These are phyloP conservation scores for Amanita thiersii DNA, from an alignment of 768 basidiomycete genomes.

Conservation along the genomic window DNA sequence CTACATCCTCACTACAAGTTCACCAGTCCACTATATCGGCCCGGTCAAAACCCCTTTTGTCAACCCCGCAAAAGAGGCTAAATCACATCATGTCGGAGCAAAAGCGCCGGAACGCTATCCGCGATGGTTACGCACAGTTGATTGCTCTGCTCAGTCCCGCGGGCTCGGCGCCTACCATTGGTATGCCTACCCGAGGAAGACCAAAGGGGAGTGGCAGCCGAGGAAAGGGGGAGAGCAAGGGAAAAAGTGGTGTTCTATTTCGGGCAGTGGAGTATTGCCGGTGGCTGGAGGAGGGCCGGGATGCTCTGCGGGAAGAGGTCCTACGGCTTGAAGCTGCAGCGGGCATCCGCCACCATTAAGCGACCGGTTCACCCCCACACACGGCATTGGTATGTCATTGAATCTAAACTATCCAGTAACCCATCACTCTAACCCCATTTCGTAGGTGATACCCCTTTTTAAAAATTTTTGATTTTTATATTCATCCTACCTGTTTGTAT, in stretches of 20 bases:
- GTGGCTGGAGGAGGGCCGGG: constrained; percentile 81
- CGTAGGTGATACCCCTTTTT: not conserved
- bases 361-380: constrained; percentile 31
- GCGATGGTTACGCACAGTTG: constrained; percentile 82
- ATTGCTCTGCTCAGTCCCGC: constrained; percentile 77
- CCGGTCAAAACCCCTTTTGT: constrained; percentile 58
- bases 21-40: constrained; percentile 17
- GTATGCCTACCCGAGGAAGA: constrained; percentile 69
- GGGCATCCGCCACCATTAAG: constrained; percentile 27
- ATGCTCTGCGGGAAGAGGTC: constrained; percentile 64
- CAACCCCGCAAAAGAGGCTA: constrained; percentile 79
- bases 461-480: not conserved
- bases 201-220: constrained; percentile 72
- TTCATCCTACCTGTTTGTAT: not conserved
- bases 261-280: constrained; percentile 79
- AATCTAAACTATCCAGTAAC: not conserved
- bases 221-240: constrained; percentile 65
- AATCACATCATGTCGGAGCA: constrained; percentile 96
- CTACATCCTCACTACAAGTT: constrained; percentile 12
- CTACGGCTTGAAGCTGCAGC: constrained; percentile 58
- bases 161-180: constrained; percentile 55
- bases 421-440: constrained; percentile 3
- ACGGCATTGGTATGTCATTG: constrained; percentile 17
- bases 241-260: constrained; percentile 85
- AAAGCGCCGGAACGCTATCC: constrained; percentile 86